phyloP scores from a whole-genome alignment of 2,329 filamentous ascomycete species.

The Sphaceloma murrayae region DNA sequence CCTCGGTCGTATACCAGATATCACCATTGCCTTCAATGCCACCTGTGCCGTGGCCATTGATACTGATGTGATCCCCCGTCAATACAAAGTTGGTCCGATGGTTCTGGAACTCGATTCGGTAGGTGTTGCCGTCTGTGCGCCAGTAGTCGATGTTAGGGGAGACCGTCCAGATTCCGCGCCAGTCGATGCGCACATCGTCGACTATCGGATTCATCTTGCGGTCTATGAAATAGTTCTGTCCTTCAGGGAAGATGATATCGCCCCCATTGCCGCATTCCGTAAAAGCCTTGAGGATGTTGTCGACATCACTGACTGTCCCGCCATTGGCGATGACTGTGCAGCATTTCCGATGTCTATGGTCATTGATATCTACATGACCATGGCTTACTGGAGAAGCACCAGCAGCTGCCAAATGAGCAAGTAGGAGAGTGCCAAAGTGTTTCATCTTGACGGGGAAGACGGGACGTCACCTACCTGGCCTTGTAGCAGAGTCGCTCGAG shows the following conservation, averaged over 20 bases:
- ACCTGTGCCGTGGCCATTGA: constrained; percentile 45
- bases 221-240: constrained; percentile 43
- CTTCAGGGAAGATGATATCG: constrained; percentile 43
- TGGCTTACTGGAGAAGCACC: not conserved
- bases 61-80: constrained; percentile 41
- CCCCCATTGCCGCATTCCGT: constrained; percentile 33
- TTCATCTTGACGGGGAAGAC: no score
- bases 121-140: constrained; percentile 38
- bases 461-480: not conserved
- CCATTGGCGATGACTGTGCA: constrained; percentile 36
- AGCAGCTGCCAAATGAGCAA: not conserved
- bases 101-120: constrained; percentile 47
- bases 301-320: constrained; percentile 33
- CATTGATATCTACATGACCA: not conserved
- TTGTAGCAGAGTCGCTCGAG: not conserved
- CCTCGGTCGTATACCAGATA: constrained; percentile 44
- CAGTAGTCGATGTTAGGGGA: constrained; percentile 46
- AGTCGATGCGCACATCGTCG: constrained; percentile 42
- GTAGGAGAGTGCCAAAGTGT: not conserved
- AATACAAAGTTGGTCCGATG: constrained; percentile 46
- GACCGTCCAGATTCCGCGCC: constrained; percentile 45
- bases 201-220: constrained; percentile 42
- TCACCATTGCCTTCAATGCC: constrained; percentile 48
- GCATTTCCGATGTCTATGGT: constrained; percentile 16
- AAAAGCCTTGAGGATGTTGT: constrained; percentile 36